Percentiles rank a stretch among this genome's conserved stretches.
These are phyloP conservation scores for Amphirosellinia nigrospora DNA, from an alignment of 495 filamentous ascomycete genomes.

Conservation along the genomic window DNA sequence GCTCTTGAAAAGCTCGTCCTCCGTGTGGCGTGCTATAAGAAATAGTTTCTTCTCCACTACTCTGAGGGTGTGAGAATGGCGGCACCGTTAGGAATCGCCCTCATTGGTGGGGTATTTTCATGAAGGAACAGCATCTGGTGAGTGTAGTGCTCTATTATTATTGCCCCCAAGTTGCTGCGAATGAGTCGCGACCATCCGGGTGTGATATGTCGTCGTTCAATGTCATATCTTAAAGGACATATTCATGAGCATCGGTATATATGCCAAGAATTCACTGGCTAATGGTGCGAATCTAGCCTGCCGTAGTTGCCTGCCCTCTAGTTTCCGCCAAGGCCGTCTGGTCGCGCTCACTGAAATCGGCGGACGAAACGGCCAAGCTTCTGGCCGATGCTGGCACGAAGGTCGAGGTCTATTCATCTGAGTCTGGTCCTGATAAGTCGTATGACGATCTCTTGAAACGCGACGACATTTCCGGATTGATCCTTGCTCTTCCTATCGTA, in stretches of 20 bases:
- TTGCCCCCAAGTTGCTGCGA: neutral
- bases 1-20: neutral
- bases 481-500: conserved; percentile 72
- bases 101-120: conserved; percentile 68
- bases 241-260: neutral
- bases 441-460: conserved; percentile 69
- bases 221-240: neutral
- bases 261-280: too few relatives aligned
- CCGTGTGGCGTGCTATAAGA: neutral
- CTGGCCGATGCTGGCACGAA: conserved; percentile 36
- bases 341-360: conserved; percentile 62
- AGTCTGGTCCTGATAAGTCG: conserved; percentile 58
- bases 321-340: conserved; percentile 66
- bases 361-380: conserved; percentile 40
- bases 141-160: conserved; percentile 18
- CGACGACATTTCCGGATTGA: conserved; percentile 69
- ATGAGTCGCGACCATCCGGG: neutral
- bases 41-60: neutral
- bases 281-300: conserved; percentile 47
- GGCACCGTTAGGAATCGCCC: conserved; percentile 63
- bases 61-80: conserved; percentile 24
- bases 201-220: conserved; percentile 18
- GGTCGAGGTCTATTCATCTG: conserved; percentile 66
- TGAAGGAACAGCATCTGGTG: conserved; percentile 51
- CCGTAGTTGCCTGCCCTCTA: conserved; percentile 51